phyloP scores from a whole-genome alignment of 495 filamentous ascomycete species.

The Daldinia childiae region DNA sequence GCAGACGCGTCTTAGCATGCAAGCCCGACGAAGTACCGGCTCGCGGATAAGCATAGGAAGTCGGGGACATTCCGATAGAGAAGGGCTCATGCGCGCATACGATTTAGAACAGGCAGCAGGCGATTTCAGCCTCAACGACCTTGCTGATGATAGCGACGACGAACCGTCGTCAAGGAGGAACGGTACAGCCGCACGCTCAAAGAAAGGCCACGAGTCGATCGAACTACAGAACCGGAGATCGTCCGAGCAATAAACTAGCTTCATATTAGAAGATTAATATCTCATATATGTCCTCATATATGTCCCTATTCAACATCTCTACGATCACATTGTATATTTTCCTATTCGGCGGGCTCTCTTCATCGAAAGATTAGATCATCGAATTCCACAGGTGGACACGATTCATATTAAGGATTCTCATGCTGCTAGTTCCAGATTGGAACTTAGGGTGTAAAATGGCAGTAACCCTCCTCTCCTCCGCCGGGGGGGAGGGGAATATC shows the following conservation, averaged over 20 bases:
- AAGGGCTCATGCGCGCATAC: conserved; percentile 84
- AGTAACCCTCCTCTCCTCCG: conserved; percentile 2
- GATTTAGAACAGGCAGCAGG: conserved; percentile 78
- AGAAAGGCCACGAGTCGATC: conserved; percentile 51
- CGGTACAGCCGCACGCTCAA: conserved; percentile 34
- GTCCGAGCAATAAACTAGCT: conserved; percentile 27
- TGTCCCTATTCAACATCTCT: conserved; percentile 19
- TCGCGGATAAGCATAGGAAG: conserved; percentile 66
- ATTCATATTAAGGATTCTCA: conserved; percentile 44
- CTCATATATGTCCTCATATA: conserved; percentile 3
- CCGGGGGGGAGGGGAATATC: conserved; percentile 15
- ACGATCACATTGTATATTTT: conserved; percentile 49
- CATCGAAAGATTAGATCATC: conserved; percentile 40
- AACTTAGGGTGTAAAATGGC: conserved; percentile 38
- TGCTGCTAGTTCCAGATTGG: conserved; percentile 37
- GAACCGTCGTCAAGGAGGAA: conserved; percentile 52
- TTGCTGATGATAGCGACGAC: conserved; percentile 75
- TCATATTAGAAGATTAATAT: conserved; percentile 7
- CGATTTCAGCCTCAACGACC: conserved; percentile 63
- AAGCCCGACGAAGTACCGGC: conserved; percentile 70
- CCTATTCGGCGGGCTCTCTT: conserved; percentile 22
- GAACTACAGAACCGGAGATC: conserved; percentile 55
- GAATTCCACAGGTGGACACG: conserved; percentile 43
- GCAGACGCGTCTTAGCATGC: conserved; percentile 92
- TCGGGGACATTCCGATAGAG: conserved; percentile 70